Percentiles rank a stretch among this genome's conserved stretches.
These are phyloP conservation scores for Papiliotrema laurentii DNA, from an alignment of 1,284 basidiomycete species.

Conservation along the genomic window DNA sequence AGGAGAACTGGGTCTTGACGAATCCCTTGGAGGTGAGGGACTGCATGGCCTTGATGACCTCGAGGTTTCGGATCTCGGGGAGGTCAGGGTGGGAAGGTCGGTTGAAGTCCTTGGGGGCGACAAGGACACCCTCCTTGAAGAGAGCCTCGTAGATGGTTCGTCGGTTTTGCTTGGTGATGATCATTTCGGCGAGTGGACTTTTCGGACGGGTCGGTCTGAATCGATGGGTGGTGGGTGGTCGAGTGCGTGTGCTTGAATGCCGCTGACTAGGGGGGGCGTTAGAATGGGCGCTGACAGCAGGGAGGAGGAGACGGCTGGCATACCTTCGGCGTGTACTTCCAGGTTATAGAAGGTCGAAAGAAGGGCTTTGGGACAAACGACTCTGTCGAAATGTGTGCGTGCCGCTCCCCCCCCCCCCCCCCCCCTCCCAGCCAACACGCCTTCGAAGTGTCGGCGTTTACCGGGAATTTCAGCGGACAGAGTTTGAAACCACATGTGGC, in stretches of 20 bases:
- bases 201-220: conserved; percentile 4
- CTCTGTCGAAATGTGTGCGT: not conserved
- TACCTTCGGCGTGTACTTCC: not conserved
- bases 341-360: not conserved
- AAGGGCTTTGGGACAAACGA: not conserved
- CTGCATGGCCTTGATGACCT: conserved; percentile 99
- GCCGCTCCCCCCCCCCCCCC: too few species aligned
- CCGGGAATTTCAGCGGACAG: not conserved
- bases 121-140: conserved; percentile 99
- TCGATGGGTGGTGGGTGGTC: conserved; percentile 10
- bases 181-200: conserved; percentile 26
- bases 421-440: not conserved
- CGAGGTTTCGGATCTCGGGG: conserved; percentile 84
- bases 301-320: not conserved
- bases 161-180: conserved; percentile 47
- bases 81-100: conserved; percentile 96
- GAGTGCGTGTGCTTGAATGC: conserved; percentile 22
- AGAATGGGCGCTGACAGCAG: not conserved
- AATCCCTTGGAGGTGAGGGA: conserved; percentile 91
- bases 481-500: not conserved
- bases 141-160: conserved; percentile 85
- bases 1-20: conserved; percentile 97
- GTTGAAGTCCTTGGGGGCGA: conserved; percentile 99
- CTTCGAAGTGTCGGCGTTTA: not conserved
- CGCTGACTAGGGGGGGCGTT: conserved; percentile 18